Conservation (phyloP, 805 yeast species). For the Spathaspora arborariae region DNA sequence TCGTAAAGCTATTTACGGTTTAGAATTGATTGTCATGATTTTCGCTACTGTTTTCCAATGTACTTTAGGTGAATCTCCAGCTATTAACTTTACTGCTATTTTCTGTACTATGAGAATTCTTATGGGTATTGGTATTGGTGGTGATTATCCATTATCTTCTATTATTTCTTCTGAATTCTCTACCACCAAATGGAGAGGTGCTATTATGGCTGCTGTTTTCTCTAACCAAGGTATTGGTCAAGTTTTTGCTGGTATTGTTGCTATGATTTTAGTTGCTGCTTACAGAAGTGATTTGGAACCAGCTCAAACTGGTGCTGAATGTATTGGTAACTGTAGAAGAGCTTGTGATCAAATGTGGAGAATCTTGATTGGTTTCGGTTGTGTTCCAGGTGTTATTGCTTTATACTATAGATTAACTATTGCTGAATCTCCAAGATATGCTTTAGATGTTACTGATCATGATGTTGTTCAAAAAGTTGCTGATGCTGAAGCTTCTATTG, state of each 20-base stretch:
- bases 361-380: constrained; percentile 82
- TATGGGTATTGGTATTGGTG: constrained; percentile 97
- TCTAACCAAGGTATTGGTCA: constrained; percentile 98
- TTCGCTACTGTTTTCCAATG: constrained; percentile 76
- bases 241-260: constrained; percentile 80
- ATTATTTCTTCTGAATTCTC: constrained; percentile 89
- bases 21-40: constrained; percentile 82
- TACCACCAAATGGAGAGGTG: constrained; percentile 97
- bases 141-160: constrained; percentile 94
- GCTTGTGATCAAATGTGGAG: constrained; percentile 97
- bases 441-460: constrained; percentile 68
- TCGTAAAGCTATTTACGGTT: constrained; percentile 84
- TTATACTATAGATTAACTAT: constrained; percentile 89
- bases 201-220: constrained; percentile 93
- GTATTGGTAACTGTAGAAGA: constrained; percentile 62
- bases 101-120: constrained; percentile 75
- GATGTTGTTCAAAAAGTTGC: constrained; percentile 53
- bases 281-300: constrained; percentile 56
- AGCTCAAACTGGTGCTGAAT: constrained; percentile 54
- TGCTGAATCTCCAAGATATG: constrained; percentile 92
- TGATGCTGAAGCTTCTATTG: constrained; percentile 43
- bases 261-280: constrained; percentile 70
- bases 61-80: constrained; percentile 66
- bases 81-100: constrained; percentile 68
- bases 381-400: constrained; percentile 82